Percentiles rank a stretch among this genome's conserved stretches.
Conservation (phyloP, 2,329 filamentous ascomycete species). For the Colletotrichum salicis region DNA sequence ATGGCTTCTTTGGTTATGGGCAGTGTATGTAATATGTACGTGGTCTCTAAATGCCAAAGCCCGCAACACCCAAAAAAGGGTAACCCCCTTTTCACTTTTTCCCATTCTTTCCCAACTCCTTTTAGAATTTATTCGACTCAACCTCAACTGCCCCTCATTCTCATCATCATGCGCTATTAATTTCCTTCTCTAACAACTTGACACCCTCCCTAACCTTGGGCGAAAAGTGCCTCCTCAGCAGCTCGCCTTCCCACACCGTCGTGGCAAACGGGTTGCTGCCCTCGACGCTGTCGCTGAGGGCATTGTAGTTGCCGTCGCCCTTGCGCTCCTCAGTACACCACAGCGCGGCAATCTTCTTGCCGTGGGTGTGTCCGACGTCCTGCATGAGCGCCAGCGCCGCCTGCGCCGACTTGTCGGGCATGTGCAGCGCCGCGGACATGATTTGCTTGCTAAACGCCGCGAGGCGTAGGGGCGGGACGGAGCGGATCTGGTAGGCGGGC, state of each 20-base stretch:
- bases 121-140: background rate
- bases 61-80: background rate
- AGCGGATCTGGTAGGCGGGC: conserved; percentile 76
- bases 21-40: background rate
- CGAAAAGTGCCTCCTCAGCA: conserved; percentile 86
- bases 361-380: conserved; percentile 83
- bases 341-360: conserved; percentile 82
- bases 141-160: background rate
- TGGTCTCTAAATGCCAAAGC: background rate
- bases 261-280: conserved; percentile 89
- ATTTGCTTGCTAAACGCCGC: conserved; percentile 94
- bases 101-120: conserved; percentile 18
- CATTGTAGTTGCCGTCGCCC: conserved; percentile 88
- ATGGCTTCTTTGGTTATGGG: background rate
- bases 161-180: conserved; percentile 44
- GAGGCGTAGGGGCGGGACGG: conserved; percentile 83
- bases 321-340: conserved; percentile 96
- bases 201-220: conserved; percentile 84
- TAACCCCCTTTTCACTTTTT: background rate
- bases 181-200: conserved; percentile 74
- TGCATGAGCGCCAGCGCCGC: conserved; percentile 82
- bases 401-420: conserved; percentile 89
- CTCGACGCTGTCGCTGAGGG: conserved; percentile 78
- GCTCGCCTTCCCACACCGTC: conserved; percentile 93
- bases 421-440: conserved; percentile 81